Evolutionary conservation across 2,329 filamentous ascomycete genomes (phyloP).

Genomic region (Neopestalotiopsis clavispora): DNA sequence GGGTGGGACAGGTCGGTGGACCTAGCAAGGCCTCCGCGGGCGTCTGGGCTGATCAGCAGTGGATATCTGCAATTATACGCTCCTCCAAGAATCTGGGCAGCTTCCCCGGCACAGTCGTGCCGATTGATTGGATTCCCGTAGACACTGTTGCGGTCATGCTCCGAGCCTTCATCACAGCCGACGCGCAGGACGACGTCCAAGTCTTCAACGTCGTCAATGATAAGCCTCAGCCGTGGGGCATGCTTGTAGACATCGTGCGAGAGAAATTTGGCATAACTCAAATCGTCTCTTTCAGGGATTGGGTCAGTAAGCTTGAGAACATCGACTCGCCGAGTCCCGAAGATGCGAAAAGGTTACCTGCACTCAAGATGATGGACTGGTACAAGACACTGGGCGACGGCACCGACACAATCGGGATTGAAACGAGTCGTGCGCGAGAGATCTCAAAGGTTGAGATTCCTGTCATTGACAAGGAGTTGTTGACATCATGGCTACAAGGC

Average conservation of each 20-base stretch:
- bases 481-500: conserved; percentile 15
- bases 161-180: not conserved
- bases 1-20: conserved; percentile 25
- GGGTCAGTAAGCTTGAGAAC: conserved; percentile 19
- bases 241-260: conserved; percentile 18
- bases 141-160: conserved; percentile 20
- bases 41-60: conserved; percentile 24
- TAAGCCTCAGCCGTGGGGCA: conserved; percentile 19
- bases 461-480: conserved; percentile 6
- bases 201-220: conserved; percentile 3
- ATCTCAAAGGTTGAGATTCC: conserved; percentile 12
- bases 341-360: conserved; percentile 22
- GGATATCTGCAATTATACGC: conserved; percentile 24
- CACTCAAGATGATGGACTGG: conserved; percentile 22
- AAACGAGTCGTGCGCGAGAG: conserved; percentile 6
- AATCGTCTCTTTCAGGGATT: conserved; percentile 19
- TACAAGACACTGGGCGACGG: conserved; percentile 19
- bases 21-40: not conserved
- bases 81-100: conserved; percentile 19
- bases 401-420: conserved; percentile 1
- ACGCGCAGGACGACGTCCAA: not conserved
- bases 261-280: conserved; percentile 16
- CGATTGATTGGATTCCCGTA: conserved; percentile 24
- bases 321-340: conserved; percentile 17
- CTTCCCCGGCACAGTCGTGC: conserved; percentile 17